A percentile compares a stretch with the other conserved stretches of the same genome.
Conservation (phyloP, 768 basidiomycete species). For the Lanmaoa rubissima region DNA sequence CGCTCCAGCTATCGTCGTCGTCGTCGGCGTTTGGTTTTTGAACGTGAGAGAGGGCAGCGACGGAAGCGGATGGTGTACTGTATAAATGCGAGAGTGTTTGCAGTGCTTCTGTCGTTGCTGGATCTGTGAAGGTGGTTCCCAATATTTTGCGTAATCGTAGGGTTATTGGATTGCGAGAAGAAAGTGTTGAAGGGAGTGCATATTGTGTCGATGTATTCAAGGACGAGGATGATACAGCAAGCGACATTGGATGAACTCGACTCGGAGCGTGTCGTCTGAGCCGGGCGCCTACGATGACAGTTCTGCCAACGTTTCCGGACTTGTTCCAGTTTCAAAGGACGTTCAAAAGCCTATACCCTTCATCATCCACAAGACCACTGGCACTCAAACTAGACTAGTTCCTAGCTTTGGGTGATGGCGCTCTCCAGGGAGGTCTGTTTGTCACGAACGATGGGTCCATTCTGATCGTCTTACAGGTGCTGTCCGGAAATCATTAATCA, state of each 20-base stretch:
- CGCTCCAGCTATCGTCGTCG: slow-evolving; percentile 31
- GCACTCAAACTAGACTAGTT: too few relatives aligned
- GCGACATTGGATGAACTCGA: slow-evolving; percentile 7
- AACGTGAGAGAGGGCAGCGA: slow-evolving; percentile 1
- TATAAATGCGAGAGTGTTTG: slow-evolving; percentile 83
- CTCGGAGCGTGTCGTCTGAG: neutral
- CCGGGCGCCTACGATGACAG: neutral
- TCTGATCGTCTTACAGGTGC: too few relatives aligned
- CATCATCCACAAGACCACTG: too few relatives aligned
- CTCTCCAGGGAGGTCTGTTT: too few relatives aligned
- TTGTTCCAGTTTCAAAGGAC: too few relatives aligned
- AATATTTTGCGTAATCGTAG: slow-evolving; percentile 88
- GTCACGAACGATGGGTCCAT: too few relatives aligned
- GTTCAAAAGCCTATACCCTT: too few relatives aligned
- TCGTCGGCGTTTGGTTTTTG: slow-evolving; percentile 32
- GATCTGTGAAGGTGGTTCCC: slow-evolving; percentile 75
- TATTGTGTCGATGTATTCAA: slow-evolving; percentile 7
- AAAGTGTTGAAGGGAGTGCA: slow-evolving; percentile 2
- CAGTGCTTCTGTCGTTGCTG: slow-evolving; percentile 76
- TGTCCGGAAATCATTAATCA: too few relatives aligned
- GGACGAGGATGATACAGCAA: slow-evolving; percentile 5
- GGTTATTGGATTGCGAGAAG: slow-evolving; percentile 69
- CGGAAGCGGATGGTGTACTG: slow-evolving; percentile 28
- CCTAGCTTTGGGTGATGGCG: too few relatives aligned
- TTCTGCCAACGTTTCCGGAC: too few relatives aligned